A percentile compares a stretch with the other conserved stretches of the same genome.
Evolutionary conservation across 2,329 filamentous ascomycete species (phyloP).

Genomic region (Fusarium sp.): DNA sequence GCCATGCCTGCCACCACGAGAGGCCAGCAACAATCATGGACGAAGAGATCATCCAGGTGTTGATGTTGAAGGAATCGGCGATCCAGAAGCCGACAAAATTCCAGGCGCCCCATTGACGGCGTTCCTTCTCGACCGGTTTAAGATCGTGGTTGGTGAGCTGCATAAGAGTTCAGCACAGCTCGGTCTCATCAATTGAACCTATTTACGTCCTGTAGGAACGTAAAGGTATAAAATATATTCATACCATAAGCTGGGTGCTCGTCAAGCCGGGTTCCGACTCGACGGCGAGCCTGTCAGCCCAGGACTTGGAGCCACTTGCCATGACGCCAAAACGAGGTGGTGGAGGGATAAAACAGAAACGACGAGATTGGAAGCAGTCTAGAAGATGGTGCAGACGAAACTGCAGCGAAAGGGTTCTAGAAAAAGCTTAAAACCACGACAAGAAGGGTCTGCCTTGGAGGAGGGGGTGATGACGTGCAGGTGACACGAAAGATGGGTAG

Average conservation of each 20-base stretch:
- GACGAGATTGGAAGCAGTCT: background rate
- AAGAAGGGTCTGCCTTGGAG: slow-evolving; percentile 12
- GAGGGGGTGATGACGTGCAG: slow-evolving; percentile 36
- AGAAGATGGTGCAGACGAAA: background rate
- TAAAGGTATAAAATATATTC: slow-evolving; percentile 24
- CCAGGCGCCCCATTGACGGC: slow-evolving; percentile 83
- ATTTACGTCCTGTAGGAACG: background rate
- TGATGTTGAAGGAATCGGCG: slow-evolving; percentile 85
- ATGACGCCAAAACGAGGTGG: slow-evolving; percentile 12
- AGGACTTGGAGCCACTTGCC: slow-evolving; percentile 50
- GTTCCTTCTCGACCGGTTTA: slow-evolving; percentile 78
- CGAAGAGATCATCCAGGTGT: slow-evolving; percentile 93
- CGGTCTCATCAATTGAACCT: slow-evolving; percentile 1
- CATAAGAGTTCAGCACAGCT: slow-evolving; percentile 28
- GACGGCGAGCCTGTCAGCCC: slow-evolving; percentile 71
- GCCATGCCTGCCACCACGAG: slow-evolving; percentile 91
- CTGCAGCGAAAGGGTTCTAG: slow-evolving; percentile 3
- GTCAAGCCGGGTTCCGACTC: slow-evolving; percentile 78
- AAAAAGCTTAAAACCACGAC: slow-evolving; percentile 9
- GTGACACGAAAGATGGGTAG: slow-evolving; percentile 23
- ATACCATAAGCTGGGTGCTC: slow-evolving; percentile 78
- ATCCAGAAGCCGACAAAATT: slow-evolving; percentile 92
- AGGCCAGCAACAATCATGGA: slow-evolving; percentile 79
- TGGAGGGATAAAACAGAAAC: background rate
- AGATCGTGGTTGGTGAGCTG: slow-evolving; percentile 83